These are phyloP conservation scores for Athelia sp. DNA, from an alignment of 1,284 basidiomycete species.

Conservation along the genomic window DNA sequence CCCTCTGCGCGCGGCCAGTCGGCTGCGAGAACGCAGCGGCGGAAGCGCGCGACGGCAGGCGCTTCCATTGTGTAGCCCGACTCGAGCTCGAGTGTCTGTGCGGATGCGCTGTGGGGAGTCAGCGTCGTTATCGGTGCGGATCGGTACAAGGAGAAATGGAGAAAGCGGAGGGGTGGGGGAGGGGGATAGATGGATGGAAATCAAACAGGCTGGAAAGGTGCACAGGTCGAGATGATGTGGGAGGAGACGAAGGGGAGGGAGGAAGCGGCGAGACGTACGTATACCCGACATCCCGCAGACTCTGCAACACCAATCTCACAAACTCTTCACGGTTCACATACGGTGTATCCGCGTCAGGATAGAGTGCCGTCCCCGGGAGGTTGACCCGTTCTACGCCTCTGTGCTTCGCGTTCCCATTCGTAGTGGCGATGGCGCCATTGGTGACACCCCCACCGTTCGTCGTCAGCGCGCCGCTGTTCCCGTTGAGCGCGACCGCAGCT, in stretches of 20 bases:
- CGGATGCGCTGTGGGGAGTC: constrained; percentile 65
- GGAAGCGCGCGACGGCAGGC: constrained; percentile 75
- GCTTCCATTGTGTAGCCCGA: constrained; percentile 89
- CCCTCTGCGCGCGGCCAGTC: constrained; percentile 81
- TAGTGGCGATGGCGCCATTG: constrained; percentile 44
- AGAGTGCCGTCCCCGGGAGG: constrained; percentile 66
- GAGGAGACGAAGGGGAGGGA: too few species aligned
- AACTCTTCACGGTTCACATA: constrained; percentile 86
- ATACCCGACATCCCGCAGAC: constrained; percentile 90
- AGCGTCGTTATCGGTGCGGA: background rate
- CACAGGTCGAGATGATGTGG: too few species aligned
- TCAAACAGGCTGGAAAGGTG: too few species aligned
- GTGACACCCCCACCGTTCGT: constrained; percentile 25
- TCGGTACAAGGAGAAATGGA: constrained; percentile 9
- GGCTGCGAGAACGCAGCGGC: constrained; percentile 78
- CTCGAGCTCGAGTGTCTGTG: constrained; percentile 84
- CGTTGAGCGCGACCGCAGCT: constrained; percentile 26
- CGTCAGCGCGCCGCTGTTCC: constrained; percentile 30
- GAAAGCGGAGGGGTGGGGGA: too few species aligned
- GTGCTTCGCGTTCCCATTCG: constrained; percentile 25
- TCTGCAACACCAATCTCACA: constrained; percentile 87
- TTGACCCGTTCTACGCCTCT: constrained; percentile 50
- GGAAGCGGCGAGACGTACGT: constrained; percentile 46
- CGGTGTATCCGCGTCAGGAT: constrained; percentile 63
- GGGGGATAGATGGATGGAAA: too few species aligned